Base-by-base conservation (phyloP, 176 grass and related monocot species). In the Secale cereale region DNA sequence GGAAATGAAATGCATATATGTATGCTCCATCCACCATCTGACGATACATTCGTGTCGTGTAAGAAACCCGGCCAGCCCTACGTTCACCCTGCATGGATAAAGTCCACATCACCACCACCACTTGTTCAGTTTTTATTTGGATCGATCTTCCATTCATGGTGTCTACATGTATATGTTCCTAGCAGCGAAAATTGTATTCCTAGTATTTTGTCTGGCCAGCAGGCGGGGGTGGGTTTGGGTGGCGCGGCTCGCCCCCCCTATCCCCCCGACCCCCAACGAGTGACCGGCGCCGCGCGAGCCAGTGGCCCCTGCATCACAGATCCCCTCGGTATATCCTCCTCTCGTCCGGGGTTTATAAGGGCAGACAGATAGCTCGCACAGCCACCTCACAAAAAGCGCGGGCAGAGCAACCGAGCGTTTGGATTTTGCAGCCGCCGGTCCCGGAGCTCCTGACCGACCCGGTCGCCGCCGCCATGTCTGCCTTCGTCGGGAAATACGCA, bases 401-500 rank as follows among this genome's bases (percentile, higher is more conserved):
- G 63, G 74, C 60, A 78, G 65, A 69, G 84, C 85, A 81, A 22
- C 85, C 20, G 35, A 83, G 85, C 66, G 70, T 48, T 94, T 92
- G 87, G 86, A 86, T 78, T 76, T 84, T 80, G 75, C 86, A 74
- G 65, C 81, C 61, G 60, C 27, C 61, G 31, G 16, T 74, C 68
- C 79, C 56, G 45, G 48, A 57, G 57, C 46, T 36, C 79, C 25
- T 65, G n/a, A 73, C 54, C 70, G n/a, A 52, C 52, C 22, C 50
- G 50, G 17, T 56, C 48, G 16, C 48, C 48, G 48, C 25, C 89
- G 81, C 57, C 81, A 98, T 95, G 96, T 98, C 96, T 85, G 93
- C 96, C 85, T 98, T 98, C 62, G 85, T 90, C 67, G 96, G 96
- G 68, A 98, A 95, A 88, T 95, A 95, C 87, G 63, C 96, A 93